Conservation (phyloP, 1,139 yeast genomes). For the Waltiozyma sp. region DNA sequence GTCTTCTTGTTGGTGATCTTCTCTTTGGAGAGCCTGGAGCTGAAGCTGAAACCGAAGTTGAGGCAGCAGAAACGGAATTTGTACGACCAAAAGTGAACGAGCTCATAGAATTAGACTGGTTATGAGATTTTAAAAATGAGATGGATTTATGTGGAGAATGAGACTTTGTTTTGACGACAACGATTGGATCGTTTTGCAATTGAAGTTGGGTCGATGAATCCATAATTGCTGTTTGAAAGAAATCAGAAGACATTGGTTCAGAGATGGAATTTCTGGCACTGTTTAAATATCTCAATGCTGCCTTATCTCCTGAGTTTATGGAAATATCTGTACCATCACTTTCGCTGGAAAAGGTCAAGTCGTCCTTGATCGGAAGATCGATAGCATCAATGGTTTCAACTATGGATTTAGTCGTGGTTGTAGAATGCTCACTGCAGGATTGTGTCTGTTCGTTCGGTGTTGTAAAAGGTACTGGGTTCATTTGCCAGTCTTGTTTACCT, state of each 20-base stretch:
- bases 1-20: constrained; percentile 12
- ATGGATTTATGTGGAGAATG: constrained; percentile 18
- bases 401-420: not conserved
- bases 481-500: not conserved
- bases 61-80: not conserved
- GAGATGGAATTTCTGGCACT: not conserved
- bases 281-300: not conserved
- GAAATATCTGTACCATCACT: not conserved
- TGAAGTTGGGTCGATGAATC: no score
- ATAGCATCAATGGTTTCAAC: not conserved
- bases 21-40: constrained; percentile 14
- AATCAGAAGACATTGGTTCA: not conserved
- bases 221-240: constrained; percentile 10
- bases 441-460: not conserved
- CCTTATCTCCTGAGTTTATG: not conserved
- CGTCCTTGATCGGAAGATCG: not conserved
- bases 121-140: constrained; percentile 7
- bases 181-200: not conserved
- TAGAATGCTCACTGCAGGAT: not conserved
- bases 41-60: constrained; percentile 5
- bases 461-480: not conserved
- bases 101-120: constrained; percentile 11
- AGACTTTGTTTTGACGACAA: constrained; percentile 4
- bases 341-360: not conserved
- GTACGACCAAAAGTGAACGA: constrained; percentile 6